phyloP scores from a whole-genome alignment of 2,329 filamentous ascomycete genomes.

The Pseudocercospora vitis region DNA sequence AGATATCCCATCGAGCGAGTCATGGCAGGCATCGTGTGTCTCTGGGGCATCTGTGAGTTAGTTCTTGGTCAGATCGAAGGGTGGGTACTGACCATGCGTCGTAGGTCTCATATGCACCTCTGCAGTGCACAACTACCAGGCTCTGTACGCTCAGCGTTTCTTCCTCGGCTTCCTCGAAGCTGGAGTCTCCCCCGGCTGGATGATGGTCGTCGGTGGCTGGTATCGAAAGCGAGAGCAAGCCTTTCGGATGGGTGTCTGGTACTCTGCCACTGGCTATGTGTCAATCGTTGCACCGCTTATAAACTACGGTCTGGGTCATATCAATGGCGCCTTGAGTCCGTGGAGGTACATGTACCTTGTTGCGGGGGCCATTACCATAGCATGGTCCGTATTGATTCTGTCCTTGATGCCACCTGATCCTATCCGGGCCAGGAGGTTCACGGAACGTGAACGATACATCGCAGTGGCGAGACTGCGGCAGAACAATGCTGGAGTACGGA shows the following conservation, averaged over 20 bases:
- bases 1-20: constrained; percentile 50
- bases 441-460: constrained; percentile 36
- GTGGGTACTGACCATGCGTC: not conserved
- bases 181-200: constrained; percentile 58
- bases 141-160: constrained; percentile 52
- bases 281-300: constrained; percentile 49
- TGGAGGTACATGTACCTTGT: constrained; percentile 43
- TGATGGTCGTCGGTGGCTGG: constrained; percentile 49
- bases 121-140: constrained; percentile 41
- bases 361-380: constrained; percentile 44
- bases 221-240: constrained; percentile 35
- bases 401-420: constrained; percentile 46
- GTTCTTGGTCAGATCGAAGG: not conserved
- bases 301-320: constrained; percentile 51
- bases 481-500: constrained; percentile 39
- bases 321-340: constrained; percentile 42
- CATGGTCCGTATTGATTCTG: constrained; percentile 43
- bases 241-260: constrained; percentile 33
- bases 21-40: constrained; percentile 40
- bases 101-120: constrained; percentile 40
- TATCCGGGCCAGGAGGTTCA: constrained; percentile 45
- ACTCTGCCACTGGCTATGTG: constrained; percentile 47
- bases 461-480: constrained; percentile 31
- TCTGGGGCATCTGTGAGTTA: constrained; percentile 41
- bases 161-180: constrained; percentile 58